Base-by-base conservation (phyloP, 805 yeast species). In the Teunomyces aglyptinius region DNA sequence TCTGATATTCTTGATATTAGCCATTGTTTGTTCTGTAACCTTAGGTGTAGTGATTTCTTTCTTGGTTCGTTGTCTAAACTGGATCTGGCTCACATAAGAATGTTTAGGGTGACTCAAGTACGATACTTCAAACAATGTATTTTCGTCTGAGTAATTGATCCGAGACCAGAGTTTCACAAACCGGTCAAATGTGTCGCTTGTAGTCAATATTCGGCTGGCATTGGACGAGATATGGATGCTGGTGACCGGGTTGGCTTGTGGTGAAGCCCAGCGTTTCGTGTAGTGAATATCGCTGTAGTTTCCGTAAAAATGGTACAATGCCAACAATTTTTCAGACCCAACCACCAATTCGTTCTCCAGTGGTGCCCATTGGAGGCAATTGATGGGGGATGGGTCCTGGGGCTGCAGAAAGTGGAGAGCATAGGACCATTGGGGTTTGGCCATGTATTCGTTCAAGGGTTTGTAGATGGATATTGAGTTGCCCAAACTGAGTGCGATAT, bases 121-220 rank as follows among this genome's bases (percentile, higher is more conserved):
- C 0, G 81, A 68, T 50, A 89, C 67, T 55, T 86, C 94, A 60
- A 89, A 89, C 5, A 83, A 75, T 33, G 81, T 76, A 29, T 65
- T 61, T 40, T 61, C 64, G 22, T 77, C 75, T 28, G 86, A 89
- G 57, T 82, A 87, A 6, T 85, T 77, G 6, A 82, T 72, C 43
- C 97, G 70, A 45, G 82, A 75, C 96, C 96, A 91, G 2, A 89
- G 71, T 58, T 88, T 89, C 24, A 88, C 82, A 11, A 86, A 68
- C 29, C 73, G 71, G 60, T 89, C 96, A 59, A 76, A 79, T 34
- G 68, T 70, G 0, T 86, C 83, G 32, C 78, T 74, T 41, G 85
- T 76, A 6, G 90, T 86, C 18, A 67, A 55, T 16, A 90, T 80
- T 38, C 83, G 71, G 43, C 77, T 76, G 0, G 89, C 80, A 52